These are phyloP conservation scores for Jackrogersella multiformis DNA, from an alignment of 495 filamentous ascomycete genomes.

Conservation along the genomic window DNA sequence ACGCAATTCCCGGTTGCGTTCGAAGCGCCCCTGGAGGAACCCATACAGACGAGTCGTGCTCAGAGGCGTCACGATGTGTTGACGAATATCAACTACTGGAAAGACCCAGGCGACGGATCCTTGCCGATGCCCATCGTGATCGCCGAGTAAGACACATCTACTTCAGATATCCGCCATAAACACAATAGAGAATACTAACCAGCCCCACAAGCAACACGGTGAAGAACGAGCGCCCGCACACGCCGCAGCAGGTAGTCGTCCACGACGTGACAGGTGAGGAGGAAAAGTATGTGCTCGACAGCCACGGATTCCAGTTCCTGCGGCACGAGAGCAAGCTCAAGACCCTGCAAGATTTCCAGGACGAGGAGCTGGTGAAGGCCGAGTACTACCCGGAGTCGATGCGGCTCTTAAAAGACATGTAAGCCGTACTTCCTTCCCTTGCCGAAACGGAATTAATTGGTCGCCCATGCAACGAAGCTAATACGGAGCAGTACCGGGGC, in stretches of 20 bases:
- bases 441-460: slow-evolving; percentile 38
- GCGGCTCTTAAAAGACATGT: slow-evolving; percentile 67
- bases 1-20: neutral
- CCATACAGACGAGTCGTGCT: neutral
- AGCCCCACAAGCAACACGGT: slow-evolving; percentile 37
- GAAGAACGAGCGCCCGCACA: slow-evolving; percentile 60
- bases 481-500: slow-evolving; percentile 64
- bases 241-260: slow-evolving; percentile 51
- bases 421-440: slow-evolving; percentile 39
- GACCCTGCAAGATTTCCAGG: slow-evolving; percentile 63
- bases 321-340: slow-evolving; percentile 46
- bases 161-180: neutral
- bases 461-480: too few relatives aligned
- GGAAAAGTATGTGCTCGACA: slow-evolving; percentile 49
- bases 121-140: slow-evolving; percentile 62
- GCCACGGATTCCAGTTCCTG: slow-evolving; percentile 52
- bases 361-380: slow-evolving; percentile 66
- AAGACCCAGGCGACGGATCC: slow-evolving; percentile 69
- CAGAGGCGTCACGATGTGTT: slow-evolving; percentile 51
- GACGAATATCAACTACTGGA: slow-evolving; percentile 68
- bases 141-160: slow-evolving; percentile 44
- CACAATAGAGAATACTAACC: neutral
- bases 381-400: slow-evolving; percentile 71
- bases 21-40: neutral
- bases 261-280: slow-evolving; percentile 52